phyloP scores from a whole-genome alignment of 139 green algal species.

The Closterium sp. region DNA sequence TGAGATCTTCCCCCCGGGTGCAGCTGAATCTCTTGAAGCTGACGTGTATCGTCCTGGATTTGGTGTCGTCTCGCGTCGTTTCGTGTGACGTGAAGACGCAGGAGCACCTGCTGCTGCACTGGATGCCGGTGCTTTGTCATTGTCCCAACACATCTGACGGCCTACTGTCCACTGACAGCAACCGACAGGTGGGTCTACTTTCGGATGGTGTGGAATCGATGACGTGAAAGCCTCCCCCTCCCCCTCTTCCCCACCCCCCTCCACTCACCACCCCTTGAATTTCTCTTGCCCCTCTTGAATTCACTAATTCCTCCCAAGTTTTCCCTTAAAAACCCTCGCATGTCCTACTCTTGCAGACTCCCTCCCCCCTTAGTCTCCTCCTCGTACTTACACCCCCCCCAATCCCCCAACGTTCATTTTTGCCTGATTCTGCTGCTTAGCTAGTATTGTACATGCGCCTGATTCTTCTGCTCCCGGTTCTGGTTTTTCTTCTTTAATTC shows the following conservation, averaged over 20 bases:
- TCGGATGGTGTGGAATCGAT: background rate
- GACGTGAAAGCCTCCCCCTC: too few species aligned
- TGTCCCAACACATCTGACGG: conserved; percentile 2
- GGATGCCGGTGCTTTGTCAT: conserved; percentile 12
- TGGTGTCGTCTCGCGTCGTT: background rate
- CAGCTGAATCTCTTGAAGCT: conserved; percentile 10
- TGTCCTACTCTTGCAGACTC: too few species aligned
- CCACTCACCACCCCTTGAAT: background rate
- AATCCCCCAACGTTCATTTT: too few species aligned
- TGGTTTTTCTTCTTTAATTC: background rate
- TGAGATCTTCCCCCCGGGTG: background rate
- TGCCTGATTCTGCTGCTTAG: too few species aligned
- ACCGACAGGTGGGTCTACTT: background rate
- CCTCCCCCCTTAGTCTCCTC: background rate
- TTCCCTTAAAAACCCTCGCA: too few species aligned
- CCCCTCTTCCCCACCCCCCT: too few species aligned
- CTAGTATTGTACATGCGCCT: background rate
- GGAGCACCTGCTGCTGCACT: conserved; percentile 10
- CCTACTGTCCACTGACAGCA: background rate
- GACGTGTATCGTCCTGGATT: background rate
- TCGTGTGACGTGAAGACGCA: background rate
- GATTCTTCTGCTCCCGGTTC: background rate
- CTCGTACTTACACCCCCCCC: background rate
- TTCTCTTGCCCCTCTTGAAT: too few species aligned
- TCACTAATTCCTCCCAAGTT: too few species aligned